phyloP scores from a whole-genome alignment of 345 rosid species.

The Lepidium didymum region DNA sequence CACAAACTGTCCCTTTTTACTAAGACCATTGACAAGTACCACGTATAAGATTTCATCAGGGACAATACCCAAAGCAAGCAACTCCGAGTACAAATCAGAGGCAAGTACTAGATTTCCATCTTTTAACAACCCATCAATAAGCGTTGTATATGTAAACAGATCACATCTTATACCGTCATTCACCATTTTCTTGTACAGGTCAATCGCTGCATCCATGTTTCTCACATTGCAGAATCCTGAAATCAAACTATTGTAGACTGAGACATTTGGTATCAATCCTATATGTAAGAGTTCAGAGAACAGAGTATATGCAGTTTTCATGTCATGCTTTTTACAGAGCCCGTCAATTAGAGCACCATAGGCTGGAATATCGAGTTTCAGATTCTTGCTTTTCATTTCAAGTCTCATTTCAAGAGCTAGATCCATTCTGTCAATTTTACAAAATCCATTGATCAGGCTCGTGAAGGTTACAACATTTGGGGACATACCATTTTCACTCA shows the following conservation, averaged over 20 bases:
- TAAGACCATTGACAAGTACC: conserved; percentile 55
- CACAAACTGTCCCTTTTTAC: conserved; percentile 48
- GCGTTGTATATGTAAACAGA: conserved; percentile 53
- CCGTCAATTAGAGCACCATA: conserved; percentile 61
- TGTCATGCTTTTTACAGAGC: conserved; percentile 46
- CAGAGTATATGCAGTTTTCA: conserved; percentile 45
- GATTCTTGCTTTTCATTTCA: conserved; percentile 53
- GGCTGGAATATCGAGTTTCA: conserved; percentile 44
- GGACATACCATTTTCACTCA: conserved; percentile 45
- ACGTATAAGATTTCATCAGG: conserved; percentile 45
- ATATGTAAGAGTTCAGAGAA: conserved; percentile 51
- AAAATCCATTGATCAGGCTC: conserved; percentile 51
- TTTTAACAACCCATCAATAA: conserved; percentile 67
- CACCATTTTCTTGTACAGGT: conserved; percentile 35
- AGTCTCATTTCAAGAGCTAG: conserved; percentile 42
- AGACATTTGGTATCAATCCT: conserved; percentile 49
- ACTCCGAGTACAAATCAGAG: conserved; percentile 53
- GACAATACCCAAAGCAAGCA: conserved; percentile 48
- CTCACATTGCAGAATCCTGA: conserved; percentile 28
- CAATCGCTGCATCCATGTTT: conserved; percentile 17
- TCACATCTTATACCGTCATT: conserved; percentile 50
- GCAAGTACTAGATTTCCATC: conserved; percentile 45
- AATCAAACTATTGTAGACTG: conserved; percentile 56
- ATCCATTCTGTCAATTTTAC: conserved; percentile 39
- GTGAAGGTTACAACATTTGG: conserved; percentile 47